Evolutionary conservation across 2,329 filamentous ascomycete species (phyloP), one percentile per base, ranked within the genome.

Genomic region (Phaeomoniella chlamydospora): DNA sequence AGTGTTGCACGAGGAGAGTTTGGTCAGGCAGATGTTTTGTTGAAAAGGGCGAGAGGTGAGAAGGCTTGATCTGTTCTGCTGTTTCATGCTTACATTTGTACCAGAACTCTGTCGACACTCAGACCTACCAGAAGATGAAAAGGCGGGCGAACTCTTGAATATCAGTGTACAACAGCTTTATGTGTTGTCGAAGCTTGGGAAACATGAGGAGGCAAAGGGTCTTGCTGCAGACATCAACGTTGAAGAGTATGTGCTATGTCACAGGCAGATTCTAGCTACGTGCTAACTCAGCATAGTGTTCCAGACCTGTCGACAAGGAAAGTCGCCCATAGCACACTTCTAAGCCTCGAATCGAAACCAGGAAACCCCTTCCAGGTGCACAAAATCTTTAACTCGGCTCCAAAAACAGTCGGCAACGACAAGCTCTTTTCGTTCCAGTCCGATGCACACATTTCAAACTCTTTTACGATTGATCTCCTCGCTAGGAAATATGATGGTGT

Each of bases 141-240:
- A 72, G 52, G 55, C 59, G 35, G 65, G 67, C 3, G 74, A 79
- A 49, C 44, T 77, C 31, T 53, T 77, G 15, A 72, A 74, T 0
- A 77, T 79, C 42, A 56, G 61, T 2, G 65, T 75, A 11, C 74
- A 78, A 52, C 67, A 74, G 42, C 54, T 77, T 31, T 78, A 75
- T 48, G 68, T 77, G 3, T 52, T 76, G 18, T 59, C 65, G 22
- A 61, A 61, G 37, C 55, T 69, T 46, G 72, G 70, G 9, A 72
- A 69, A 47, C 51, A 54, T 4, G 64, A 71, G 18, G 70, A 77
- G 45, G 72, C 72, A 1, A 64, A 68, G 45, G 53, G 60, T 33
- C 46, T 77, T 29, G 59, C 63, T 3, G 53, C 61, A 12, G 64
- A 63, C 18, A 64, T 77, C 37, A 60, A 66, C 5, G 52, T 66